A percentile compares a stretch with the other conserved stretches of the same genome.
These are phyloP conservation scores for Kurtzmaniella fragi DNA, from an alignment of 805 yeast genomes.

Conservation along the genomic window DNA sequence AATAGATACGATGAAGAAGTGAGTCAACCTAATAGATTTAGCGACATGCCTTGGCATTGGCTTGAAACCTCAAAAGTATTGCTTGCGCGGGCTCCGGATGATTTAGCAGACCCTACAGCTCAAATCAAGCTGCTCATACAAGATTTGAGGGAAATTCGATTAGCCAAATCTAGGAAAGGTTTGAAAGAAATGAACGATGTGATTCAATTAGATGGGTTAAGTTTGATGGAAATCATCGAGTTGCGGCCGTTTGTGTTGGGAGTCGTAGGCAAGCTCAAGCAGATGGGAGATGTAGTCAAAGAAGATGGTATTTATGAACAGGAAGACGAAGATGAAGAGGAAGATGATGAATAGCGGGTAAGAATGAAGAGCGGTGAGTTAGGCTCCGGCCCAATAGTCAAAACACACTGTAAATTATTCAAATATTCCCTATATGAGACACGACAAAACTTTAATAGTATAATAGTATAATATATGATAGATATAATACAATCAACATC, in stretches of 20 bases:
- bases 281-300: constrained; percentile 38
- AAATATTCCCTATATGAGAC: too few relatives aligned
- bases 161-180: constrained; percentile 78
- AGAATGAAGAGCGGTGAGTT: neutral
- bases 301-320: constrained; percentile 6
- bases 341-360: constrained; percentile 5
- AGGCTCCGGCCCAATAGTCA: too few relatives aligned
- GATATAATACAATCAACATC: too few relatives aligned
- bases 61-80: constrained; percentile 70
- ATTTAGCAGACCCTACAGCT: constrained; percentile 67
- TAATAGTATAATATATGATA: too few relatives aligned
- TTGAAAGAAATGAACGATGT: constrained; percentile 75
- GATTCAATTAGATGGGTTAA: constrained; percentile 75
- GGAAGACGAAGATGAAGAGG: constrained; percentile 11
- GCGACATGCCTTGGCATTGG: constrained; percentile 85
- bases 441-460: too few relatives aligned
- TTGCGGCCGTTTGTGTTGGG: constrained; percentile 74
- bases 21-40: constrained; percentile 51
- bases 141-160: constrained; percentile 79
- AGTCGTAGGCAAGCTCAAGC: constrained; percentile 75
- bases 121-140: constrained; percentile 67
- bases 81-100: constrained; percentile 70
- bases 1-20: constrained; percentile 64
- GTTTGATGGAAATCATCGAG: constrained; percentile 83
- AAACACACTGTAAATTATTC: too few relatives aligned